phyloP scores from a whole-genome alignment of 805 yeast species.

The Pichia scutulata region DNA sequence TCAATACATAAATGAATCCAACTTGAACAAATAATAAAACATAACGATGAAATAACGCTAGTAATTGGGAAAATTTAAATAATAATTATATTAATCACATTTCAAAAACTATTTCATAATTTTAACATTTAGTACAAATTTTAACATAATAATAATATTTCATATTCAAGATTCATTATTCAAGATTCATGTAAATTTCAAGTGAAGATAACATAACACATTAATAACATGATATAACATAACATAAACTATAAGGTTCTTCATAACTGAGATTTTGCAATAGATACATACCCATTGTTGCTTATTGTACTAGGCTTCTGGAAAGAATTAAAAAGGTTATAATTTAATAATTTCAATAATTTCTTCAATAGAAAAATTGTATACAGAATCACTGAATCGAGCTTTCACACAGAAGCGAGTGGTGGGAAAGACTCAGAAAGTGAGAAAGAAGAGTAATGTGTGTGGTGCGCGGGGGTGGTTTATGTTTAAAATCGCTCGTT shows the following conservation, averaged over 20 bases:
- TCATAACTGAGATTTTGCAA: neutral
- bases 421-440: neutral
- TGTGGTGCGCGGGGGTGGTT: neutral
- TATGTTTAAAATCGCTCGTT: neutral
- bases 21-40: too few species aligned
- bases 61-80: too few species aligned
- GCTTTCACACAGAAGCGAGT: neutral
- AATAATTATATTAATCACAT: too few species aligned
- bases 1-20: too few species aligned
- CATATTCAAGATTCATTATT: too few species aligned
- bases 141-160: too few species aligned
- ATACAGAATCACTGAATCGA: neutral
- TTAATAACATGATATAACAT: neutral
- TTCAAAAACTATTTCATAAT: too few species aligned
- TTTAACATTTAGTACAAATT: too few species aligned
- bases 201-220: too few species aligned
- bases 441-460: neutral
- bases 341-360: neutral
- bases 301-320: neutral
- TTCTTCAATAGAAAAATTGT: neutral
- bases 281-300: slow-evolving; percentile 1
- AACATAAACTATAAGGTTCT: neutral
- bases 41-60: too few species aligned
- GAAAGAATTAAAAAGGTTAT: neutral
- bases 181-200: too few species aligned